These are phyloP conservation scores for Peniophora sp. DNA, from an alignment of 1,284 basidiomycete genomes.

Conservation along the genomic window DNA sequence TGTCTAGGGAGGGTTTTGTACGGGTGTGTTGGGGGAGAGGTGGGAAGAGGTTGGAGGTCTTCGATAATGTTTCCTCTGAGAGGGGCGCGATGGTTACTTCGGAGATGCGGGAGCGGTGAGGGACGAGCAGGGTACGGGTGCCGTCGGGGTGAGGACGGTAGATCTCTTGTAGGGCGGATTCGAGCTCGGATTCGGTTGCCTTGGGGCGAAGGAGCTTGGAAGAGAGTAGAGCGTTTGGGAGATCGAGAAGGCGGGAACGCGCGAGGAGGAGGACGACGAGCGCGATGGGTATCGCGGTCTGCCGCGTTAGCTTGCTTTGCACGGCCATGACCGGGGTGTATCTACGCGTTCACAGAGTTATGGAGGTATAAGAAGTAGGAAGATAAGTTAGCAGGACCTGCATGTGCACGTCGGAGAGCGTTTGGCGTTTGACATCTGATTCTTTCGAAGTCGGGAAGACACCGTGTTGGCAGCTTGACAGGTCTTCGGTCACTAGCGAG, in stretches of 20 bases:
- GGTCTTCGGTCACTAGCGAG: no score
- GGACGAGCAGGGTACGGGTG: slow-evolving; percentile 58
- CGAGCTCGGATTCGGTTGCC: slow-evolving; percentile 35
- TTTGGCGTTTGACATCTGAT: no score
- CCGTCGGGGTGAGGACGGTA: slow-evolving; percentile 50
- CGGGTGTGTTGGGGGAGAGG: slow-evolving; percentile 29
- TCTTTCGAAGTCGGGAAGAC: no score
- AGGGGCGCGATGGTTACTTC: slow-evolving; percentile 43
- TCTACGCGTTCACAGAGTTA: neutral
- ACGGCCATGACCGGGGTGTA: neutral
- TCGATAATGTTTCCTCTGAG: slow-evolving; percentile 30
- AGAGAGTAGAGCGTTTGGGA: slow-evolving; percentile 23
- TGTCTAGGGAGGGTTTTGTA: slow-evolving; percentile 69
- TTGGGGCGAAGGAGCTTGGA: neutral
- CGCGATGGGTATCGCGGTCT: slow-evolving; percentile 8
- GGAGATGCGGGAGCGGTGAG: slow-evolving; percentile 52
- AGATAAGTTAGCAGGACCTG: no score
- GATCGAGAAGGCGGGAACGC: slow-evolving; percentile 32
- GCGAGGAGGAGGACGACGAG: slow-evolving; percentile 30
- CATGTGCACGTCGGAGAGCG: no score
- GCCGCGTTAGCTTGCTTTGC: neutral
- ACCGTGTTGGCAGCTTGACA: no score
- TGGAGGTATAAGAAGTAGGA: no score
- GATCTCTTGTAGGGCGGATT: slow-evolving; percentile 44
- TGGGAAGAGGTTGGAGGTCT: slow-evolving; percentile 49